These are phyloP conservation scores for Thecaphora thlaspeos DNA, from an alignment of 1,284 basidiomycete species.

Conservation along the genomic window DNA sequence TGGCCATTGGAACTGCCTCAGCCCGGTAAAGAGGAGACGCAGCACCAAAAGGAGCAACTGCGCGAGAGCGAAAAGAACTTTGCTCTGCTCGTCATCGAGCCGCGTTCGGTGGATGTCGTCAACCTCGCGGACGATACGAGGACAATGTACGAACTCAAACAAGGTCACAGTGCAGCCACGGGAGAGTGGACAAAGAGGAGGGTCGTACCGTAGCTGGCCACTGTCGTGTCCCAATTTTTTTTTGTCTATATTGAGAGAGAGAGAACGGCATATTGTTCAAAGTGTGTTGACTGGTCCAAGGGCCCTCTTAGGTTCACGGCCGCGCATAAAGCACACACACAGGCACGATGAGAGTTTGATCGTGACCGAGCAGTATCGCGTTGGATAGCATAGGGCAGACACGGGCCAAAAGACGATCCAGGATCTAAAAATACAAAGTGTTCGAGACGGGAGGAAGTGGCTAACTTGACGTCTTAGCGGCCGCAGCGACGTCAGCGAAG, in stretches of 20 bases:
- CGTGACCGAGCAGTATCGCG: too few relatives aligned
- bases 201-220: slow-evolving; percentile 43
- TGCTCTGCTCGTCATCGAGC: slow-evolving; percentile 55
- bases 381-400: too few relatives aligned
- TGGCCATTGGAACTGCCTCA: slow-evolving; percentile 48
- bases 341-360: too few relatives aligned
- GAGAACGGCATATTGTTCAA: too few relatives aligned
- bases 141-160: slow-evolving; percentile 38
- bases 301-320: too few relatives aligned
- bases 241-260: too few relatives aligned
- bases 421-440: too few relatives aligned
- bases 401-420: too few relatives aligned
- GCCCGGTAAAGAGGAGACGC: slow-evolving; percentile 48
- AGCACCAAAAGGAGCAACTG: slow-evolving; percentile 46
- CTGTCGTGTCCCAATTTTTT: neutral
- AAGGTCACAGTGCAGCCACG: slow-evolving; percentile 18
- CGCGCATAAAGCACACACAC: too few relatives aligned
- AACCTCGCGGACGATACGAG: slow-evolving; percentile 48
- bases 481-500: neutral
- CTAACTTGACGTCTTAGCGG: neutral
- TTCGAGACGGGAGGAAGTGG: too few relatives aligned
- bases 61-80: slow-evolving; percentile 51
- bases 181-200: slow-evolving; percentile 45
- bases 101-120: slow-evolving; percentile 56
- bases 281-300: too few relatives aligned